phyloP scores from a whole-genome alignment of 768 basidiomycete genomes.

The Porphyrellus cyaneotinctus region DNA sequence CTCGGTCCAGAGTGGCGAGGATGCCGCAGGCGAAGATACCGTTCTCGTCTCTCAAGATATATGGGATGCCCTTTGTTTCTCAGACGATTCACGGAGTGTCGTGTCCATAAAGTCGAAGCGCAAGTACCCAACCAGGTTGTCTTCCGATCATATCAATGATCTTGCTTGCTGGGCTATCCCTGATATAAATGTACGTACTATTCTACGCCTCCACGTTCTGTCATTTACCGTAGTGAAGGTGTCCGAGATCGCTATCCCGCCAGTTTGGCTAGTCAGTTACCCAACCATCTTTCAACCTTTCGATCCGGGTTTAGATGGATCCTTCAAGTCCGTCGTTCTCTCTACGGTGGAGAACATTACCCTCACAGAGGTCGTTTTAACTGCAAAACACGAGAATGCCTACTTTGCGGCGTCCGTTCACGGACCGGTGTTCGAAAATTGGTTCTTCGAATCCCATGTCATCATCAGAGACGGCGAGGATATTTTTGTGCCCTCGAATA shows the following conservation, averaged over 20 bases:
- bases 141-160: slow-evolving; percentile 1
- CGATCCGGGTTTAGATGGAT: slow-evolving; percentile 2
- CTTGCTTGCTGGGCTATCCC: slow-evolving; percentile 35
- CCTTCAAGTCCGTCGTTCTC: slow-evolving; percentile 17
- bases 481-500: slow-evolving; percentile 27
- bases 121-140: not conserved
- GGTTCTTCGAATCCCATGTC: slow-evolving; percentile 38
- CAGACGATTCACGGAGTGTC: slow-evolving; percentile 7
- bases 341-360: slow-evolving; percentile 28
- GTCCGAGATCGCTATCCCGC: slow-evolving; percentile 35
- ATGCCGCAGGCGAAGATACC: slow-evolving; percentile 20
- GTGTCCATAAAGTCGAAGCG: slow-evolving; percentile 26
- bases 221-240: slow-evolving; percentile 30
- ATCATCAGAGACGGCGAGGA: slow-evolving; percentile 53
- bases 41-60: slow-evolving; percentile 32
- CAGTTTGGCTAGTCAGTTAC: slow-evolving; percentile 37
- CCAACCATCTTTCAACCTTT: slow-evolving; percentile 34
- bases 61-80: slow-evolving; percentile 29
- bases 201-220: not conserved
- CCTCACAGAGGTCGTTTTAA: slow-evolving; percentile 50
- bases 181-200: slow-evolving; percentile 37
- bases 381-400: slow-evolving; percentile 47
- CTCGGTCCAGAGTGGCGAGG: slow-evolving; percentile 13
- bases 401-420: slow-evolving; percentile 40
- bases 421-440: slow-evolving; percentile 37